These are phyloP conservation scores for Strobilomyces echinocephalus DNA, from an alignment of 768 basidiomycete genomes.

Conservation along the genomic window DNA sequence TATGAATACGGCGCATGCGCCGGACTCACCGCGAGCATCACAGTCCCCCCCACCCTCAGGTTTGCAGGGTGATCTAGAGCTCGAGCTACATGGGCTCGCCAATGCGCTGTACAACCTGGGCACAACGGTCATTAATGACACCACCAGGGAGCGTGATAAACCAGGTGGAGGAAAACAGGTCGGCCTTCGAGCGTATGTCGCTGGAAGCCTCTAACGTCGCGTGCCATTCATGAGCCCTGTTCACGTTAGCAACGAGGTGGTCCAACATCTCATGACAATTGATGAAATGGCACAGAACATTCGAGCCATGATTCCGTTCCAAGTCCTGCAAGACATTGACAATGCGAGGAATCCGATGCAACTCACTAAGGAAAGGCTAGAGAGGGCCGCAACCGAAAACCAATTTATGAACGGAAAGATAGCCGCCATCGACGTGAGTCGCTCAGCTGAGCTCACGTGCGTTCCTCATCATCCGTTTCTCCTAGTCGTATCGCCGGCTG, in stretches of 20 bases:
- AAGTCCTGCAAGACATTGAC: conserved; percentile 76
- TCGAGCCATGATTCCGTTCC: conserved; percentile 65
- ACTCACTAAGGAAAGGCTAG: conserved; percentile 72
- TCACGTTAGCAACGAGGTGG: conserved; percentile 64
- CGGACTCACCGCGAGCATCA: conserved; percentile 61
- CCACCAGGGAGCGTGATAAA: conserved; percentile 74
- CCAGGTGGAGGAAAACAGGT: conserved; percentile 70
- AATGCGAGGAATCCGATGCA: conserved; percentile 77
- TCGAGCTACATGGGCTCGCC: conserved; percentile 71
- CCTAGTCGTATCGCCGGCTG: conserved; percentile 62
- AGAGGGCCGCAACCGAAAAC: conserved; percentile 82
- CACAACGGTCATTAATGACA: conserved; percentile 78
- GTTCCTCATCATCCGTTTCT: conserved; percentile 2
- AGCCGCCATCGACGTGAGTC: conserved; percentile 49
- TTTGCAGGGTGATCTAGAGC: conserved; percentile 66
- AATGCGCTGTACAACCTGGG: conserved; percentile 77
- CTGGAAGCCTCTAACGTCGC: neutral
- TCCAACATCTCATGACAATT: conserved; percentile 58
- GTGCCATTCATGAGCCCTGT: neutral
- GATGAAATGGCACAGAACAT: conserved; percentile 65
- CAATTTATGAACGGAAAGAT: conserved; percentile 92
- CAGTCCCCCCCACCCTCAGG: conserved; percentile 70
- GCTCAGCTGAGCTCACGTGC: neutral
- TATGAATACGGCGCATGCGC: conserved; percentile 13
- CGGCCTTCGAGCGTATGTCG: conserved; percentile 61